Conservation (phyloP, 768 basidiomycete species). For the Pleurotus giganteus region DNA sequence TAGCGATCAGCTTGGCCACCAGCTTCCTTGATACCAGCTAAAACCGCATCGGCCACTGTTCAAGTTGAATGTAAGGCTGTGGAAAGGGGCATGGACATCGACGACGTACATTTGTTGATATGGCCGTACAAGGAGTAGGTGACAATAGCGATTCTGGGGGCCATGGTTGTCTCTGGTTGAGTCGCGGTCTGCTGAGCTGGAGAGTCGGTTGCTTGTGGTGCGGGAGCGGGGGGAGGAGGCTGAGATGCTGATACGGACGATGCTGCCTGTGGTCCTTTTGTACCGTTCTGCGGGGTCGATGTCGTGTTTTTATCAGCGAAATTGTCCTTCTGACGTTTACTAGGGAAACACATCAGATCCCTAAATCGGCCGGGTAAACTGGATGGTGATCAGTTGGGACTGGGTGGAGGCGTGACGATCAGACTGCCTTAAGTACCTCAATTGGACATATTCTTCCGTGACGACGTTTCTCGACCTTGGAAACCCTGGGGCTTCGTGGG, state of each 20-base stretch:
- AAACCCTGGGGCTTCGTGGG: constrained; percentile 5
- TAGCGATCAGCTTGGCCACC: constrained; percentile 39
- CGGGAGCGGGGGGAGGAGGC: not conserved
- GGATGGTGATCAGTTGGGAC: not conserved
- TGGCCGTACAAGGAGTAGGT: constrained; percentile 61
- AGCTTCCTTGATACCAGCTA: constrained; percentile 30
- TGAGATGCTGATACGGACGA: not conserved
- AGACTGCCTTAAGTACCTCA: not conserved
- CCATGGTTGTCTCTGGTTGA: not conserved
- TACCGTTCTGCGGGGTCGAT: constrained; percentile 4
- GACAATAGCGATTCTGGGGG: constrained; percentile 44
- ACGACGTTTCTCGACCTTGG: not conserved
- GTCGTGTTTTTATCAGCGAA: constrained; percentile 6
- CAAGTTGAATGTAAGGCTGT: not conserved
- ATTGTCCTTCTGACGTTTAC: constrained; percentile 9
- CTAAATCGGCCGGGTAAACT: not conserved
- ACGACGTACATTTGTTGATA: constrained; percentile 43
- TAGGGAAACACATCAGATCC: constrained; percentile 7
- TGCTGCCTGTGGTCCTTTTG: constrained; percentile 5
- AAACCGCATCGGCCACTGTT: constrained; percentile 44
- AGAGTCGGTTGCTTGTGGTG: not conserved
- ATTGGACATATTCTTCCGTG: not conserved
- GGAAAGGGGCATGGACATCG: not conserved
- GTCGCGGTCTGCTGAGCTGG: too few relatives aligned
- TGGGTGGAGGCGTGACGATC: not conserved